Evolutionary conservation across 139 green algal species (phyloP), one percentile per base, ranked within the genome.

Genomic region (Gonium pectorale): DNA sequence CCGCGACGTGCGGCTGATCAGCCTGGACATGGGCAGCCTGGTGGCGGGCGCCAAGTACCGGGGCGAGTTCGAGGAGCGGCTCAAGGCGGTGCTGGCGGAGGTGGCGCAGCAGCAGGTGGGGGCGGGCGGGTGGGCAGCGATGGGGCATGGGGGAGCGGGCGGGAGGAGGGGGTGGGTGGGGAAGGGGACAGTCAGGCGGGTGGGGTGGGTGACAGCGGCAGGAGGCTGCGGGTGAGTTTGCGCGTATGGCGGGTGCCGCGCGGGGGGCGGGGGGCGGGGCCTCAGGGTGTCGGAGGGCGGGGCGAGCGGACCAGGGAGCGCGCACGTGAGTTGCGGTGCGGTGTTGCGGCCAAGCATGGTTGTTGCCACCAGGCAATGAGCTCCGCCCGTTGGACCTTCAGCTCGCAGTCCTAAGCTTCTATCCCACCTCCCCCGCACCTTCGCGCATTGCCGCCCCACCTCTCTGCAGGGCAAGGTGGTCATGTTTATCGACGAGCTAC

Each of bases 21-120:
- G 88, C 4, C 92, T 99, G 54, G 97, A 99, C 92, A 98, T 99
- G 92, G 96, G 95, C 9, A 80, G 90, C 0, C 91, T 99, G 80
- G 89, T 99, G 71, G 97, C 97, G 0, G 97, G 97, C 6, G 97
- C 88, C 40, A 91, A 91, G 84, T 91, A 89, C 80, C 83, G 87
- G 6, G 96, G 96, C 43, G 96, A 98, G 88, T 99, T 98, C 86
- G 96, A 99, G 92, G 97, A 99, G 90, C 92, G 97, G 2, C 89
- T 99, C 33, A 98, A 99, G 90, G 89, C 90, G 60, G 87, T 94
- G 44, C 77, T 93, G 37, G 44, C 78, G 21, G 93, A 92, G 64
- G 90, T 95, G 38, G 72, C 83, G 52, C 64, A 82, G 67, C 52
- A 92, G 43, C 80, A 92, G 31, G 94, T 67, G 51, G 8, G 49